Base-by-base conservation (phyloP, 345 rosid genomes). In the Kernera saxatilis region DNA sequence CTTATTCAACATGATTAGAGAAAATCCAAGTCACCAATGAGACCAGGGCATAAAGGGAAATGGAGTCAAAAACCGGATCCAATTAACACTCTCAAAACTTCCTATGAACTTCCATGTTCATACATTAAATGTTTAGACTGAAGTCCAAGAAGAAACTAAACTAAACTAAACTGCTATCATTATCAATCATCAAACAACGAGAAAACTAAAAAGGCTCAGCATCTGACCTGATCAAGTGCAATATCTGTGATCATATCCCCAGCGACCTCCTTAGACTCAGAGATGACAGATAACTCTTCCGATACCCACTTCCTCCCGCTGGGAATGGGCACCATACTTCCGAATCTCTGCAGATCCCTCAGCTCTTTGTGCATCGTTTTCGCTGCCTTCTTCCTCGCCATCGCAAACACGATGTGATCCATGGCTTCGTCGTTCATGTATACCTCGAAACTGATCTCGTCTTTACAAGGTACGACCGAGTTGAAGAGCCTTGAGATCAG, bases 181-280 rank as follows among this genome's bases (percentile, higher is more conserved):
- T 21, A 2, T 33, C 64, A 63, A 43, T 25, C 10, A 7, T 50
- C 37, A 67, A 29, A 50, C 41, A 17, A 8, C 0, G 13, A 46
- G 29, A 56, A 18, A 23, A 39, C 12, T 36, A 17, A 30, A 40
- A 29, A 51, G 49, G 22, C 19, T 36, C 8, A 67, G 64, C 15
- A 68, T 59, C 69, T 66, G 15, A 85, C 99, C 99, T 95, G 98
- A 45, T 95, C 99, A 82, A 95, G 97, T 44, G 80, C 97, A 17
- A 82, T 70, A 4, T 92, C 98, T 2, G 99, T 84, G 76, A 92
- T 85, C 85, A 92, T 72, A 80, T 92, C 99, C 11, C 96, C 94
- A 61, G 96, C 96, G 73, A 90, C 92, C 82, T 91, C 96, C 84
- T 90, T 92, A 1, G 91, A 87, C 78, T 95, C 98, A 0, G 98